Evolutionary conservation across 2,329 filamentous ascomycete genomes (phyloP), one percentile per base, ranked within the genome.

Genomic region (Ophiostoma ulmi): DNA sequence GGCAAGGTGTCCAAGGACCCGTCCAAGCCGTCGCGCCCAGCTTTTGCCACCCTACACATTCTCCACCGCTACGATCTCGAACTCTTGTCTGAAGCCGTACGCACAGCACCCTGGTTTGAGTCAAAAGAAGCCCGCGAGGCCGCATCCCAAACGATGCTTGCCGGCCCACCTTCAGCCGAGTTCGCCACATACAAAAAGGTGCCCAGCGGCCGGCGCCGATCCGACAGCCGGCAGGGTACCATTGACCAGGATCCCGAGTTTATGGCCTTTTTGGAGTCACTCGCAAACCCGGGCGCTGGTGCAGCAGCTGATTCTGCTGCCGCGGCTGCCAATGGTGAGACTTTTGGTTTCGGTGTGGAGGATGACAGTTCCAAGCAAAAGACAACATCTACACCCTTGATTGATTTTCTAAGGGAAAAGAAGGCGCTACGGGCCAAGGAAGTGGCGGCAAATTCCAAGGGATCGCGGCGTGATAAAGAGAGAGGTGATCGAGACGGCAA

Each of bases 221-320:
- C 88, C 70, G 95, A 99, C 82, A 88, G 89, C 69, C 89, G 94
- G 17, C 92, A 97, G 78, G 95, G 94, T 69, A 97, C 93, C 3
- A 98, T 99, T 75, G 95, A 99, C 76, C 93, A 97, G 78, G 95
- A 99, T 77, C 89, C 92, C 0, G 95, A 98, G 75, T 99, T 97
- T 76, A 96, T 97, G 83, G 88, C 90, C 36, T 99, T 98, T 78
- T 85, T 99, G 8, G 91, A 96, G 78, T 91, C 87, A 70, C 85
- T 98, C 66, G 96, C 94, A 1, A 93, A 96, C 75, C 87, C 87
- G 1, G 79, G 80, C 10, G 80, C 81, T 14, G 73, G 68, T 3
- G 68, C 72, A 1, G 70, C 58, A 0, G 58, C 67, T 5, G 52
- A 52, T 4, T 36, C 64, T 1, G 76, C 86, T 14, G 76, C 81